Conservation (phyloP, 345 rosid species). For the Citrus glauca region DNA sequence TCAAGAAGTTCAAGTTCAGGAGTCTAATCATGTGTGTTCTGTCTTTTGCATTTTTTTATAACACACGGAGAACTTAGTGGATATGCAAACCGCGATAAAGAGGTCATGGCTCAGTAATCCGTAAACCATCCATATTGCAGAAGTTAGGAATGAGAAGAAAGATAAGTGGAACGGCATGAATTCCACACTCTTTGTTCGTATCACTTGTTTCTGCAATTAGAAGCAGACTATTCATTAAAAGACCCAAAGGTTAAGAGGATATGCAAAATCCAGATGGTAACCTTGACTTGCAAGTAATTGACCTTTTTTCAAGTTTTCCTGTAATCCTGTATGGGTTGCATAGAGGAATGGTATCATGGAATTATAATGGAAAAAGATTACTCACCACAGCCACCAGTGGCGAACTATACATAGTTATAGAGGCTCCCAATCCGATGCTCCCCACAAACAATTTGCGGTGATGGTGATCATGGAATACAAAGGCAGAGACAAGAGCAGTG, state of each 20-base stretch:
- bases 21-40: neutral
- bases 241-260: neutral
- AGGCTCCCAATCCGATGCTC: slow-evolving; percentile 57
- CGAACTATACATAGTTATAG: slow-evolving; percentile 69
- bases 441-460: slow-evolving; percentile 68
- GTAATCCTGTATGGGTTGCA: no score
- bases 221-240: neutral
- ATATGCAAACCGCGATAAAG: slow-evolving; percentile 61
- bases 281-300: neutral
- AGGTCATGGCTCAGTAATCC: slow-evolving; percentile 76
- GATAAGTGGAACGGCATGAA: slow-evolving; percentile 92
- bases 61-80: neutral
- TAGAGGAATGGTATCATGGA: neutral
- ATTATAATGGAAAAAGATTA: neutral
- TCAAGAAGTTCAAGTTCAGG: neutral
- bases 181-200: slow-evolving; percentile 74
- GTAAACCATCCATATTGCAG: slow-evolving; percentile 67
- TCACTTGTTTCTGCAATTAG: slow-evolving; percentile 63
- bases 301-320: neutral
- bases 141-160: slow-evolving; percentile 70
- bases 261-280: neutral
- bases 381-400: slow-evolving; percentile 75
- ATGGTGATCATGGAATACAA: slow-evolving; percentile 54
- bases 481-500: slow-evolving; percentile 39
- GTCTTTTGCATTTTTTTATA: neutral